These are phyloP conservation scores for Aquilaria sinensis DNA, from an alignment of 345 rosid genomes.

Conservation along the genomic window DNA sequence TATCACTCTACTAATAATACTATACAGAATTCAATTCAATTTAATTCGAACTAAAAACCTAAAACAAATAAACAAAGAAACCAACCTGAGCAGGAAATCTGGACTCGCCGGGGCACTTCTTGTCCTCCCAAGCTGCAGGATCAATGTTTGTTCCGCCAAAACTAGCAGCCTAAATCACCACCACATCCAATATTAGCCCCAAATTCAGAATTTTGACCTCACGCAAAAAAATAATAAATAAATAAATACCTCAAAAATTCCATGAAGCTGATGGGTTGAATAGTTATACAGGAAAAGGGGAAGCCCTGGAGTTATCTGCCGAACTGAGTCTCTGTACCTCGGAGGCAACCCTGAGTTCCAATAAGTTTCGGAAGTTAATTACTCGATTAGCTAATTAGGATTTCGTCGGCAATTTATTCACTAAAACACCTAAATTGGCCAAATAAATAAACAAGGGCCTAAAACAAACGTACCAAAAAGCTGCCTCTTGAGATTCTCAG, in stretches of 20 bases:
- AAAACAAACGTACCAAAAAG: conserved; percentile 61
- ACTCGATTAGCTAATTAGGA: neutral
- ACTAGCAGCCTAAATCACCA: conserved; percentile 59
- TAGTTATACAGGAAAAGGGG: conserved; percentile 98
- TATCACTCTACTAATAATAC: neutral
- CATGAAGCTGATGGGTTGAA: conserved; percentile 98
- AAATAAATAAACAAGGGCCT: neutral
- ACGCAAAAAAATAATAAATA: neutral
- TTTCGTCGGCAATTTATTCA: no score
- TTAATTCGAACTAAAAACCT: no score
- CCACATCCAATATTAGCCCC: conserved; percentile 27
- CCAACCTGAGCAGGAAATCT: conserved; percentile 94
- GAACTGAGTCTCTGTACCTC: conserved; percentile 87
- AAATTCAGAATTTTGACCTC: conserved; percentile 67
- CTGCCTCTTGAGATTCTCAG: conserved; percentile 82
- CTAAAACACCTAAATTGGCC: no score
- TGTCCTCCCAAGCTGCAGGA: conserved; percentile 91
- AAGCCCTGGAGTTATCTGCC: conserved; percentile 96
- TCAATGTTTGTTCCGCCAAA: conserved; percentile 99
- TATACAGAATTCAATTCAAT: neutral
- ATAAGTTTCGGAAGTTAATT: neutral
- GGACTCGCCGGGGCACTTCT: conserved; percentile 87
- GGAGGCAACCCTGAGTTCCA: conserved; percentile 69
- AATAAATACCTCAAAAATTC: conserved; percentile 69
- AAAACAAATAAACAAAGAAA: no score